These are phyloP conservation scores for Candida yuanshanica DNA, from an alignment of 805 yeast species.

Conservation along the genomic window DNA sequence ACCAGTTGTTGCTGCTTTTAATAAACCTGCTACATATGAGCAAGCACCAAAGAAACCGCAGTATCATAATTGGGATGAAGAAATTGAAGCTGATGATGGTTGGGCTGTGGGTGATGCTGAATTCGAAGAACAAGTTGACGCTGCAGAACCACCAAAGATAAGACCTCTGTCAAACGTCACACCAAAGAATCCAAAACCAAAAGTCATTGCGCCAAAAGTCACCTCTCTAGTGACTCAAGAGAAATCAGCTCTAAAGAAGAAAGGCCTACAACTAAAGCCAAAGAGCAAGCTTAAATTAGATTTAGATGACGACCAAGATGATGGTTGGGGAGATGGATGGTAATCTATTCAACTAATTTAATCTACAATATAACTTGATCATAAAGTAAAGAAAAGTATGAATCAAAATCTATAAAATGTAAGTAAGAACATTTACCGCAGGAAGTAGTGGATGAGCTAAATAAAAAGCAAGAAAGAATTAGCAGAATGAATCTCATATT, in stretches of 20 bases:
- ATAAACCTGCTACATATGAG: background rate
- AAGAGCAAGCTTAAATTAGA: constrained; percentile 30
- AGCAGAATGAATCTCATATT: background rate
- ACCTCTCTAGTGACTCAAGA: constrained; percentile 16
- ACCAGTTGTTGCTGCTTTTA: constrained; percentile 11
- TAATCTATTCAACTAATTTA: constrained; percentile 7
- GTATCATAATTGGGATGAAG: constrained; percentile 6
- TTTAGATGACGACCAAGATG: constrained; percentile 28
- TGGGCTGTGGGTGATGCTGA: constrained; percentile 17
- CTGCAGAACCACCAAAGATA: background rate
- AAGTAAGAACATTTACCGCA: background rate
- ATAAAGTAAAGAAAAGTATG: background rate
- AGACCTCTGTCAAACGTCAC: background rate
- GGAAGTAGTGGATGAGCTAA: background rate
- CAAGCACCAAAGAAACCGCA: background rate
- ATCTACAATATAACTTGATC: background rate
- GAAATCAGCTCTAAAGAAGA: constrained; percentile 10
- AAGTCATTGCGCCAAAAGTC: constrained; percentile 16
- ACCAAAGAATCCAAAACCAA: background rate
- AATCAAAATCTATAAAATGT: background rate
- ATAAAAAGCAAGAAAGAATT: background rate
- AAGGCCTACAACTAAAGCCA: constrained; percentile 22
- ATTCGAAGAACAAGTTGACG: background rate
- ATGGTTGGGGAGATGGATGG: constrained; percentile 45
- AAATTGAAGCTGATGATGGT: constrained; percentile 14